Base-by-base conservation (phyloP, 2,329 filamentous ascomycete species). In the Dactylellina cionopaga region DNA sequence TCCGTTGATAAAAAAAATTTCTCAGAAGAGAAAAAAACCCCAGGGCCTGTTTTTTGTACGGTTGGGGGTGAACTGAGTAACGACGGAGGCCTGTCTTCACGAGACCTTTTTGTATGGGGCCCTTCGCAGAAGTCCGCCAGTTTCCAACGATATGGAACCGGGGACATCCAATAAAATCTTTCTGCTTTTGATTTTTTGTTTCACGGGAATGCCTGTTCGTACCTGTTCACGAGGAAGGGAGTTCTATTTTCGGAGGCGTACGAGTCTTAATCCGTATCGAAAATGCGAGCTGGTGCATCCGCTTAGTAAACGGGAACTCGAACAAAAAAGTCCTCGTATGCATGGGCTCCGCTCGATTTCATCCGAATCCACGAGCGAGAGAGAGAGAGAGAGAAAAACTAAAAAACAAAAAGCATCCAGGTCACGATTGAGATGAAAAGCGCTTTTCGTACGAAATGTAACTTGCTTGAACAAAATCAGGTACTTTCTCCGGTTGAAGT, bases 261-360 rank as follows among this genome's bases (percentile, higher is more conserved):
- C 64, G 58, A 71, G 66, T 71, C 66, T 71, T 56, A 63, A 71
- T 71, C 58, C 37, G 66, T 71, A 71, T 37, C 51, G 46, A 64
- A 64, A 71, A 58, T 63, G 66, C 66, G 66, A 71, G 55, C 22
- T 47, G 13, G 41, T 59, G 52, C 62, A 44, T 51, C 64, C 58
- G 66, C 66, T 64, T 63, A 63, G 58, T 63, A 59, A 64, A 71
- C 56, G 56, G 29, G 27, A 22, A 63, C 29, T 43, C 62, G 49
- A 52, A 24, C 24, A 64, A 64, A 56, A 68, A 60, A 49, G 7
- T 31, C n/a, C 56, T 51, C 44, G 58, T 71, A 71, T 71, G 66
- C 66, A 71, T 71, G 66, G 66, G 66, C 66, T 71, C 66, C 66
- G 65, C 65, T 62, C 47, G 58, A 63, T 58, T 69, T 69, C 64